These are phyloP conservation scores for Ceraceosorus guamensis DNA, from an alignment of 1,284 basidiomycete species.

Conservation along the genomic window DNA sequence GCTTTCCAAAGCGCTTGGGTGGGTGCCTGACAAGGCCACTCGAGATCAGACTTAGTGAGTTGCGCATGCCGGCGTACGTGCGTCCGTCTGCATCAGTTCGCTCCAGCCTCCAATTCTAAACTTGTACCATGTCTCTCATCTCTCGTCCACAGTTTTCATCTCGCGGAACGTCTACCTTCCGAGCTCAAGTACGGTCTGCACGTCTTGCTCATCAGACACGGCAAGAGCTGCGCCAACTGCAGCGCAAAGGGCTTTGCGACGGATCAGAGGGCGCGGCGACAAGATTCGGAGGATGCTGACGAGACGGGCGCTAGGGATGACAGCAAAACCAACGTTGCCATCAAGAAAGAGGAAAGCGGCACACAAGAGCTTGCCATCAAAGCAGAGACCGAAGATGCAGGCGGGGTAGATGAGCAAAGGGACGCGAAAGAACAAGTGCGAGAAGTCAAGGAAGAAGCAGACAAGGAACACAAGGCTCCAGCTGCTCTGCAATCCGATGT, in stretches of 20 bases:
- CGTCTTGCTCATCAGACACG: constrained; percentile 64
- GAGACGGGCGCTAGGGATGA: constrained; percentile 9
- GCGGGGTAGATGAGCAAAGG: too few relatives aligned
- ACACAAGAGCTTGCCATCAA: too few relatives aligned
- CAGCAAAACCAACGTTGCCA: background rate
- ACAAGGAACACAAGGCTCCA: background rate
- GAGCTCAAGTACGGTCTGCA: constrained; percentile 64
- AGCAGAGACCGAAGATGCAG: too few relatives aligned
- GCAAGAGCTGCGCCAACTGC: constrained; percentile 44
- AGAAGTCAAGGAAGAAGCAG: constrained; percentile 2
- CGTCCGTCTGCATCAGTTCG: too few relatives aligned
- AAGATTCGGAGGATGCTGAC: constrained; percentile 10
- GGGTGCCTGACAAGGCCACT: constrained; percentile 60
- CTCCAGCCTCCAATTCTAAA: too few relatives aligned
- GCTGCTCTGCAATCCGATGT: background rate
- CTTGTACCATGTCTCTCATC: too few relatives aligned
- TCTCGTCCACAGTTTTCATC: background rate
- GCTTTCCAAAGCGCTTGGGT: constrained; percentile 61
- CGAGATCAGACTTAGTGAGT: constrained; percentile 53
- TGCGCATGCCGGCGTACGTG: too few relatives aligned
- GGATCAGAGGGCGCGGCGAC: too few relatives aligned
- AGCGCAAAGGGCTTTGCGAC: constrained; percentile 44
- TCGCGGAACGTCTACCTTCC: background rate
- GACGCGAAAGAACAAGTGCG: too few relatives aligned
- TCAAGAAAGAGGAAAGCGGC: background rate